Evolutionary conservation across 2,329 filamentous ascomycete species (phyloP), one percentile per base, ranked within the genome.

Genomic region (Fusarium pseudoanthophilum): DNA sequence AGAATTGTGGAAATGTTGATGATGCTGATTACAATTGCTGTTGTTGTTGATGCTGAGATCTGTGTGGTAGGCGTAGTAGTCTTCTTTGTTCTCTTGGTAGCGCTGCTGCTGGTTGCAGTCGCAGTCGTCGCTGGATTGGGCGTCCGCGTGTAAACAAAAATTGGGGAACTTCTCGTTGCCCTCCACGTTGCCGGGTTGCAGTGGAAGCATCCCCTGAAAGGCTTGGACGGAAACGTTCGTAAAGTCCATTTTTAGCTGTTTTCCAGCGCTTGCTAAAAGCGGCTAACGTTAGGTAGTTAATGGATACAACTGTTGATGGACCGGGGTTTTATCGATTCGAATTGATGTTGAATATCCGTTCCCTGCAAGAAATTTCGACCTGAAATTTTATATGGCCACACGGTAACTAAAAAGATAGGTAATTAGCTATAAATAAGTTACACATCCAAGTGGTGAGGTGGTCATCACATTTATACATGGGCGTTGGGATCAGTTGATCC

Each of bases 141-240:
- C 62, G 18, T 46, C 39, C 16, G 53, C 42, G 59, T 81, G 82
- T 85, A 85, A 85, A 85, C 83, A 85, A 82, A 83, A 81, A 78
- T 81, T 79, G 75, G 82, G 81, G 80, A 83, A 83, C 77, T 79
- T 78, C 75, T 83, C 79, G 66, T 76, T 79, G 72, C 72, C 68
- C 64, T 76, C 75, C 67, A 72, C 74, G 82, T 83, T 84, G 82
- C 82, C 75, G 78, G 81, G 83, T 77, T 78, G 79, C 75, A 72
- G 75, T 62, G 71, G 72, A 55, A 69, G 69, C 72, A 69, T 75
- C 77, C 75, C 76, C 73, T 78, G 75, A 75, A 64, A 49, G 48
- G 37, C 75, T 46, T 65, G 60, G 60, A 46, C 39, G 40, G 70
- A 60, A 71, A 67, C 67, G 58, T 71, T 68, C 70, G 57, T 71